These are phyloP conservation scores for Kodamaea leandrae DNA, from an alignment of 805 yeast genomes.

Conservation along the genomic window DNA sequence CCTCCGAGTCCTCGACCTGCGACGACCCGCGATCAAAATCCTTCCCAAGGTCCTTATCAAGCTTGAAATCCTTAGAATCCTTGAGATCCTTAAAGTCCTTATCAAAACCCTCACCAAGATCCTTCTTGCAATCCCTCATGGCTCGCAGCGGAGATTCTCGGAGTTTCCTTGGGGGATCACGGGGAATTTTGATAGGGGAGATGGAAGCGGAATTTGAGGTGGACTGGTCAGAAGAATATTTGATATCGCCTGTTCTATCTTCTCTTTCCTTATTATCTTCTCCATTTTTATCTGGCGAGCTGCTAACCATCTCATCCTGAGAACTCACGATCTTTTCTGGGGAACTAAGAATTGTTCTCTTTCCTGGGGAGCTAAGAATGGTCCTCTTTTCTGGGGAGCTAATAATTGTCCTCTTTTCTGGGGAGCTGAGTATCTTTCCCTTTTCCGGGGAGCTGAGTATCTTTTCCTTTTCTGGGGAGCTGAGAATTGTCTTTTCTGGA, in stretches of 20 bases:
- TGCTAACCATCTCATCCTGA: no score
- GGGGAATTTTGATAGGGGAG: background rate
- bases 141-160: slow-evolving; percentile 3
- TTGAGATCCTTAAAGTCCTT: background rate
- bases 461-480: background rate
- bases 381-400: slow-evolving; percentile 1
- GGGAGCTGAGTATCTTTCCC: no score
- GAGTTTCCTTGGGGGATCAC: background rate
- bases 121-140: no score
- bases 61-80: slow-evolving; percentile 1
- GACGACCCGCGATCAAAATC: no score
- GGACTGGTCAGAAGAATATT: no score
- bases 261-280: no score
- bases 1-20: slow-evolving; percentile 18
- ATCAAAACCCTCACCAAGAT: no score
- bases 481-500: background rate
- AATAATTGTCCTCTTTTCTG: no score
- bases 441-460: background rate
- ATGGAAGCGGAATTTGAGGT: background rate
- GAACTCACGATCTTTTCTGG: no score
- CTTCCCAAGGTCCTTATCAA: slow-evolving; percentile 9
- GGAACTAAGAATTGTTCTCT: background rate
- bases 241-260: no score
- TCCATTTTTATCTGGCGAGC: no score
- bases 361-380: no score